These are phyloP conservation scores for Chrysoporthe austroafricana DNA, from an alignment of 2,329 filamentous ascomycete genomes.

Conservation along the genomic window DNA sequence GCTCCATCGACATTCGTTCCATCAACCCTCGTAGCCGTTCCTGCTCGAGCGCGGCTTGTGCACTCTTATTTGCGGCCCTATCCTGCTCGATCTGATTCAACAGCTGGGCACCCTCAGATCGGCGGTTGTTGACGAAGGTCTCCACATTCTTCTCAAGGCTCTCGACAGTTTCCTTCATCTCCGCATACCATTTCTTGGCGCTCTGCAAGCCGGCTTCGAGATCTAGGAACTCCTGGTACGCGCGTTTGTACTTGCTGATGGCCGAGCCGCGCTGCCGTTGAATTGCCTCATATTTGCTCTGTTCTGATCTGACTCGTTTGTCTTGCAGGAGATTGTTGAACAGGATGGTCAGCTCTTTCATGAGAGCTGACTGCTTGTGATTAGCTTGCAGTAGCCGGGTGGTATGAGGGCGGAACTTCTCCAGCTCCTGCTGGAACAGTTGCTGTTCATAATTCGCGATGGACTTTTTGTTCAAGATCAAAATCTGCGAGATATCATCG, in stretches of 20 bases:
- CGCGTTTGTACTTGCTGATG: conserved; percentile 84
- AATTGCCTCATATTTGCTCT: conserved; percentile 91
- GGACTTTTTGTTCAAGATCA: conserved; percentile 97
- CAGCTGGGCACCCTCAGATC: conserved; percentile 88
- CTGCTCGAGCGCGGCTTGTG: conserved; percentile 78
- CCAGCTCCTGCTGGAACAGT: conserved; percentile 93
- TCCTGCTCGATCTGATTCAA: conserved; percentile 86
- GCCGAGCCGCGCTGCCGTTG: conserved; percentile 81
- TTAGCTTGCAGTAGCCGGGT: conserved; percentile 89
- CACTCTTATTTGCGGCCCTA: conserved; percentile 62
- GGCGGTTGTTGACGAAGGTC: conserved; percentile 91
- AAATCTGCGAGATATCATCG: conserved; percentile 95
- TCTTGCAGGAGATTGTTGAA: conserved; percentile 92
- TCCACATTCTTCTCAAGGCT: conserved; percentile 96
- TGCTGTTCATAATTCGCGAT: conserved; percentile 90
- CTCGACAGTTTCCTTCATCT: conserved; percentile 94
- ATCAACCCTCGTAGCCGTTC: conserved; percentile 86
- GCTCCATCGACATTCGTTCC: conserved; percentile 94
- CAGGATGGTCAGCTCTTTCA: conserved; percentile 89
- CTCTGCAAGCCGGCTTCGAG: conserved; percentile 83
- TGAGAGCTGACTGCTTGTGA: conserved; percentile 90
- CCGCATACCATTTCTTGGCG: conserved; percentile 90
- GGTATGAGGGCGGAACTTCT: conserved; percentile 94
- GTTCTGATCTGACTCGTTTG: conserved; percentile 89
- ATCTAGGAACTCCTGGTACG: conserved; percentile 91